Conservation (phyloP, 768 basidiomycete genomes). For the Rhodotorula kratochvilovae region DNA sequence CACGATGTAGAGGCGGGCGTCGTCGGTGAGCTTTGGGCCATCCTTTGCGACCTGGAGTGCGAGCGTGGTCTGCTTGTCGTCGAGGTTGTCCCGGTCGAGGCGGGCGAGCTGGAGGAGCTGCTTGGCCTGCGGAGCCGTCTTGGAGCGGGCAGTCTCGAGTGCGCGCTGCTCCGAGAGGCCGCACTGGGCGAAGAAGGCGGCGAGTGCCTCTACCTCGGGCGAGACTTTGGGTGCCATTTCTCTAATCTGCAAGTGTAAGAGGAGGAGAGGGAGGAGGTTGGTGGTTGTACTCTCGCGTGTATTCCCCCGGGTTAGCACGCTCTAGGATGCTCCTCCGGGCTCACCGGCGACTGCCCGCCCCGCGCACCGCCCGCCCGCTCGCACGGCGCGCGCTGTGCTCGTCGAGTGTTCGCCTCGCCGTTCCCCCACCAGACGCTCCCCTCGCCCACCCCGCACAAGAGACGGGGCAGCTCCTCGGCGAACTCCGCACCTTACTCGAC, state of each 20-base stretch:
- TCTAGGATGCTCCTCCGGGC: no score
- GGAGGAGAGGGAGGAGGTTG: background rate
- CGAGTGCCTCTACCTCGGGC: slow-evolving; percentile 21
- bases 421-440: background rate
- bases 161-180: slow-evolving; percentile 24
- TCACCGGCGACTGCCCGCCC: background rate
- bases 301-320: no score
- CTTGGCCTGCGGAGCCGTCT: slow-evolving; percentile 12
- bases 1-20: slow-evolving; percentile 62
- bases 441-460: background rate
- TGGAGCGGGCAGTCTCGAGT: slow-evolving; percentile 19
- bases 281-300: no score
- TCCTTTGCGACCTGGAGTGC: slow-evolving; percentile 52
- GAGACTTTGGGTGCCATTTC: slow-evolving; percentile 18
- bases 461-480: background rate
- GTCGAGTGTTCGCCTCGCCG: no score
- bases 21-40: slow-evolving; percentile 49
- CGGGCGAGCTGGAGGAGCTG: slow-evolving; percentile 9
- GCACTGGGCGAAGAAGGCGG: slow-evolving; percentile 22
- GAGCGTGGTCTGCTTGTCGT: slow-evolving; percentile 30
- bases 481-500: background rate
- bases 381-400: no score
- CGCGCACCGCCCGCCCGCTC: no score
- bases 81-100: slow-evolving; percentile 4
- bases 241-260: background rate